phyloP scores from a whole-genome alignment of 345 rosid species.

The Theobroma cacao region DNA sequence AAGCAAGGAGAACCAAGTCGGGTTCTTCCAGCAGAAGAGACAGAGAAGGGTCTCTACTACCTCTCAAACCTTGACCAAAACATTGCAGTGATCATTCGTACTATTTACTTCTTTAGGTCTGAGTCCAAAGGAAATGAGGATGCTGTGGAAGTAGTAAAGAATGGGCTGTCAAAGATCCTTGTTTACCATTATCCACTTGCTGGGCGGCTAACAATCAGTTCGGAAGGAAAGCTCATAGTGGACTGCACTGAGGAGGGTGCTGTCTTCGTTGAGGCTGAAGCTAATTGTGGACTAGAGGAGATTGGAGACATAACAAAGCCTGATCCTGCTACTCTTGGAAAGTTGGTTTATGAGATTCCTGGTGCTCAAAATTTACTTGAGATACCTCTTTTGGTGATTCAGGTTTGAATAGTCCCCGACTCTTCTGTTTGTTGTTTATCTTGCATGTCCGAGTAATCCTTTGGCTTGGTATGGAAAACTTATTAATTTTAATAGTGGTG shows the following conservation, averaged over 20 bases:
- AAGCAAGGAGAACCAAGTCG: conserved; percentile 48
- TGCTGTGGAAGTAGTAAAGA: conserved; percentile 54
- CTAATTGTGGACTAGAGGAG: conserved; percentile 47
- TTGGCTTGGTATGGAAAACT: too few relatives aligned
- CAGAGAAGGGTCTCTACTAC: conserved; percentile 61
- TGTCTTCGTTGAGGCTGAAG: conserved; percentile 82
- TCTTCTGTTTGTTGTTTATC: not conserved
- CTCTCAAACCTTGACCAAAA: conserved; percentile 89
- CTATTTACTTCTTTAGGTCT: conserved; percentile 80
- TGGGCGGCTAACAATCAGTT: conserved; percentile 65
- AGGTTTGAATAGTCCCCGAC: conserved; percentile 40
- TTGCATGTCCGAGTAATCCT: too few relatives aligned
- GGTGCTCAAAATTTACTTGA: conserved; percentile 74
- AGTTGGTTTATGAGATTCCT: conserved; percentile 70
- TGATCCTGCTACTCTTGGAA: conserved; percentile 68
- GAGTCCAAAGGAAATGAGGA: conserved; percentile 58
- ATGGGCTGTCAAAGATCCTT: conserved; percentile 64
- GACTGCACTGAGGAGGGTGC: conserved; percentile 84
- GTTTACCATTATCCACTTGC: conserved; percentile 75
- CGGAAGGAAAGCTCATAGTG: conserved; percentile 73
- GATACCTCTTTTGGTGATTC: conserved; percentile 72
- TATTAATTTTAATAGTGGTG: too few relatives aligned
- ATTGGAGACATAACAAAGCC: conserved; percentile 57
- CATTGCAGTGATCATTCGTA: conserved; percentile 71
- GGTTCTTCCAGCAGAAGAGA: conserved; percentile 63